Evolutionary conservation across 2,329 filamentous ascomycete species (phyloP).

Genomic region (Elsinoe fawcettii): DNA sequence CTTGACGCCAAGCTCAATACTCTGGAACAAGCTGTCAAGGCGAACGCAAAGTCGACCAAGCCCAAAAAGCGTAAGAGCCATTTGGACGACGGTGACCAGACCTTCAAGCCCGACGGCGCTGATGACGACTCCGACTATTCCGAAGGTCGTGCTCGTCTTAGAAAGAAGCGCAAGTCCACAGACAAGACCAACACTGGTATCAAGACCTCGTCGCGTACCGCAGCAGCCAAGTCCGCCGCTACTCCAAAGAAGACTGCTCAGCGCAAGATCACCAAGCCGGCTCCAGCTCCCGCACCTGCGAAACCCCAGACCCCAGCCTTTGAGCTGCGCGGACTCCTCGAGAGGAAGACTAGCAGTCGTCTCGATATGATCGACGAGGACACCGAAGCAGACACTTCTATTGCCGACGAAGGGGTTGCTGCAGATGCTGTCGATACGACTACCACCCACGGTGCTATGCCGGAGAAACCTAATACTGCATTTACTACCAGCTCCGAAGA

Average conservation of each 20-base stretch:
- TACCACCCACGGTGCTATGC: neutral
- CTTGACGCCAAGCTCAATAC: constrained; percentile 27
- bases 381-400: constrained; percentile 7
- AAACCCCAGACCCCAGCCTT: constrained; percentile 5
- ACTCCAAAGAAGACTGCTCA: constrained; percentile 8
- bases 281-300: constrained; percentile 2
- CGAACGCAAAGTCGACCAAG: constrained; percentile 16
- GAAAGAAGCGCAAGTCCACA: constrained; percentile 29
- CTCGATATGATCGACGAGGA: constrained; percentile 14
- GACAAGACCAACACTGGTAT: constrained; percentile 18
- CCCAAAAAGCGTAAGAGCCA: constrained; percentile 35
- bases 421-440: neutral
- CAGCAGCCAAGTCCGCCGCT: constrained; percentile 8
- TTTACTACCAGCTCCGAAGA: neutral
- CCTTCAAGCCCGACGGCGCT: constrained; percentile 23
- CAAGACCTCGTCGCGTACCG: constrained; percentile 9
- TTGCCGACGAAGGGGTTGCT: neutral
- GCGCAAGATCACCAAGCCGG: constrained; percentile 15
- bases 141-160: constrained; percentile 16
- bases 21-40: constrained; percentile 23
- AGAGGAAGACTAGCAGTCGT: neutral
- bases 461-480: neutral
- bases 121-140: constrained; percentile 16
- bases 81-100: constrained; percentile 24
- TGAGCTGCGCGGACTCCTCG: neutral